These are phyloP conservation scores for Trypanosoma melophagium DNA, from an alignment of 208 protist species.

Conservation along the genomic window DNA sequence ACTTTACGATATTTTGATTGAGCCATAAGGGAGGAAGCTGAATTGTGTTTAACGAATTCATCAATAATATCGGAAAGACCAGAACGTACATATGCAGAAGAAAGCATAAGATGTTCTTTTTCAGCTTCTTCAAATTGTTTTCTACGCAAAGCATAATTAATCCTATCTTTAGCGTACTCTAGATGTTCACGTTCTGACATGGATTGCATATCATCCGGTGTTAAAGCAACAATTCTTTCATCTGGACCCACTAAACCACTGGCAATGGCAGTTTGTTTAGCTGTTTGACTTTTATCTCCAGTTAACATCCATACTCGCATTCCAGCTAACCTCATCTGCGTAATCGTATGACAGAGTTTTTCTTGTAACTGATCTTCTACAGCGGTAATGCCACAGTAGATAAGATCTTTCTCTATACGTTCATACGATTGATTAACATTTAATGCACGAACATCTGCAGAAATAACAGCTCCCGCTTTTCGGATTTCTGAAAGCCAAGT, in stretches of 20 bases:
- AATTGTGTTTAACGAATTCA: constrained; percentile 41
- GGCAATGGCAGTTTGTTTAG: constrained; percentile 93
- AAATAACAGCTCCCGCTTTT: constrained; percentile 22
- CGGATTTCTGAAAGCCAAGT: constrained; percentile 34
- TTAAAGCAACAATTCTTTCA: constrained; percentile 47
- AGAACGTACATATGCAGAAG: constrained; percentile 35
- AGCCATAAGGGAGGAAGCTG: not conserved
- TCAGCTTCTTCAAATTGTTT: constrained; percentile 37
- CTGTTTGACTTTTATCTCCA: constrained; percentile 97
- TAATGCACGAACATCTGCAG: constrained; percentile 28
- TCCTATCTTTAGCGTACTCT: constrained; percentile 27
- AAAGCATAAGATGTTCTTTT: constrained; percentile 11
- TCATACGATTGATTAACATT: constrained; percentile 40
- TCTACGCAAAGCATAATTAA: constrained; percentile 11
- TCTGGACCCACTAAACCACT: constrained; percentile 46
- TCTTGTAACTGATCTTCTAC: constrained; percentile 97
- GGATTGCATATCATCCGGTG: constrained; percentile 30
- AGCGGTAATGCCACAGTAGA: constrained; percentile 91
- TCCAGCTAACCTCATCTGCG: constrained; percentile 63
- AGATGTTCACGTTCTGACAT: constrained; percentile 41
- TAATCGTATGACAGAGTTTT: constrained; percentile 87
- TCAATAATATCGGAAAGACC: constrained; percentile 53
- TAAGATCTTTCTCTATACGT: constrained; percentile 87
- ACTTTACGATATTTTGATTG: not conserved
- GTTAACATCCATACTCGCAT: constrained; percentile 96